Conservation (phyloP, 2,329 filamentous ascomycete species). For the Colletotrichum falcatum region DNA sequence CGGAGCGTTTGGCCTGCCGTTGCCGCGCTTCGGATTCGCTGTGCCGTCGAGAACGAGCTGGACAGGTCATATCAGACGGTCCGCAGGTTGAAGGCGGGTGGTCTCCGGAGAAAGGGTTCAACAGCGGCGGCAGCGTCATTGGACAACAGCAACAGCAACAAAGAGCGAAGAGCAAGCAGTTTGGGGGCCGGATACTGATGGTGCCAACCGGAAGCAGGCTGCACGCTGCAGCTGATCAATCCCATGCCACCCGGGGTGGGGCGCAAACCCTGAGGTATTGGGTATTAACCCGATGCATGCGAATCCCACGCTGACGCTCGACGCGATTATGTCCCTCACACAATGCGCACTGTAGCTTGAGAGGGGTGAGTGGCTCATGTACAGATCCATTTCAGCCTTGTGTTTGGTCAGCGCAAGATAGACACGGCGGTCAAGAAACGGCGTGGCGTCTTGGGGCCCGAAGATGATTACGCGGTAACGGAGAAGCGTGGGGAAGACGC, state of each 20-base stretch:
- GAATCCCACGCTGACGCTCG: neutral
- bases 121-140: constrained; percentile 40
- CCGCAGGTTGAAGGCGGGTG: constrained; percentile 69
- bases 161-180: constrained; percentile 43
- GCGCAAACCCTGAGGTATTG: neutral
- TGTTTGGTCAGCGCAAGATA: neutral
- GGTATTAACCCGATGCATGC: neutral
- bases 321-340: neutral
- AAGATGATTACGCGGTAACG: neutral
- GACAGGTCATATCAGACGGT: constrained; percentile 88
- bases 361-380: constrained; percentile 18
- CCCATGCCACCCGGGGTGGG: neutral
- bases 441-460: constrained; percentile 7
- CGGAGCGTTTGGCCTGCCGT: constrained; percentile 92
- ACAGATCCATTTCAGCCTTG: neutral
- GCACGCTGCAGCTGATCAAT: neutral
- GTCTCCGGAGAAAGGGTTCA: constrained; percentile 58
- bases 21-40: constrained; percentile 82
- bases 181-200: constrained; percentile 37
- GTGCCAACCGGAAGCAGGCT: constrained; percentile 13
- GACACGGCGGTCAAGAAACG: constrained; percentile 9
- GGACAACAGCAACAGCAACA: constrained; percentile 30
- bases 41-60: constrained; percentile 87
- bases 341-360: neutral
- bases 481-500: constrained; percentile 1